Base-by-base conservation (phyloP, 805 yeast species). In the Jamesozyma spencerorum region DNA sequence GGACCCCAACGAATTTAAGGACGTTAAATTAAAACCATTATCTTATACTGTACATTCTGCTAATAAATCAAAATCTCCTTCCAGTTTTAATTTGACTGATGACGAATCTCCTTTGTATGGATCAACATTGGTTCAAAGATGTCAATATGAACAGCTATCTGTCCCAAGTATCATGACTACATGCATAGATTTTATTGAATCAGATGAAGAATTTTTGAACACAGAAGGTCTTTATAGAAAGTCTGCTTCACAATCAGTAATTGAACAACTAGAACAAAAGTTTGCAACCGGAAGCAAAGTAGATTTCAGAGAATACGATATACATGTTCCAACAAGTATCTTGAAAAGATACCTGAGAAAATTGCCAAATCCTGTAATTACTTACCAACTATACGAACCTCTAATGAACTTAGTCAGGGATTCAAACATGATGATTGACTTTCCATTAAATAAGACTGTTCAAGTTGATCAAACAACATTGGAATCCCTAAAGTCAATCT, bases 141-240 rank as follows among this genome's bases (percentile, higher is more conserved):
- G 84, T 12, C 64, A 64, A 10, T 70, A 62, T 49, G 98, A 90
- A 55, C 69, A 72, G 11, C 65, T 72, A 22, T 47, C 56, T 6
- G 71, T 85, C 8, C 98, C 98, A 13, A 62, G 75, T 47, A 74
- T 92, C 20, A 71, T 92, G 11, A 66, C 79, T 10, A 68, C 75
- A 41, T 85, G 97, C 61, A 63, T 87, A 4, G 66, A 69, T 18
- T 92, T 81, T 51, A 86, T 92, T 39, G 49, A 46, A 39, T 31
- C 31, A 6, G 36, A 43, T 29, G 95, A 95, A 14, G 47, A 40
- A 2, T 45, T 38, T 4, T 61, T 88, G 49, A 77, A 72, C 31
- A 65, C 70, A 46, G 97, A 88, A 61, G 98, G 98, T 7, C 72
- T 92, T 28, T 92, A 92, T 64, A 71, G 98, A 51, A 81, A 88